phyloP scores from a whole-genome alignment of 2,329 filamentous ascomycete species.

The Periconia macrospinosa region DNA sequence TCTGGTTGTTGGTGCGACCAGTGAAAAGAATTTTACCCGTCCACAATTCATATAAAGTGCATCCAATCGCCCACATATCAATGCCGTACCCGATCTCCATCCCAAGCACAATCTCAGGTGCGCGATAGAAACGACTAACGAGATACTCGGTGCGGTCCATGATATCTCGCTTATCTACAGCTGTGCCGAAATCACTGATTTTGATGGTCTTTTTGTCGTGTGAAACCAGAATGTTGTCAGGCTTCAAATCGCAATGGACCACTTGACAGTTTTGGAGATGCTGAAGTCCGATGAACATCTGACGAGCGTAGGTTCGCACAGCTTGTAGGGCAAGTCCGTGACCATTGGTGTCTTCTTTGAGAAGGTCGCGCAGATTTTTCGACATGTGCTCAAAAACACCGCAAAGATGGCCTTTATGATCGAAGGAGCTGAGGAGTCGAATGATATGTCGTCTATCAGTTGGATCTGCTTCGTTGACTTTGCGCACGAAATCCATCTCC shows the following conservation, averaged over 20 bases:
- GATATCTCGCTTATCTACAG: slow-evolving; percentile 78
- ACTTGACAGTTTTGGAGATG: slow-evolving; percentile 91
- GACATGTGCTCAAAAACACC: slow-evolving; percentile 94
- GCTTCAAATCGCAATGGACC: slow-evolving; percentile 94
- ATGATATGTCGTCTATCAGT: slow-evolving; percentile 92
- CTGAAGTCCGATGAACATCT: slow-evolving; percentile 88
- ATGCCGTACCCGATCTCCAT: slow-evolving; percentile 93
- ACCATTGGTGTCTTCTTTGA: slow-evolving; percentile 81
- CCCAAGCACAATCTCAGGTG: slow-evolving; percentile 96
- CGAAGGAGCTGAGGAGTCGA: slow-evolving; percentile 82
- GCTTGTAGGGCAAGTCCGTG: slow-evolving; percentile 89
- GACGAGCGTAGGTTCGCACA: slow-evolving; percentile 85
- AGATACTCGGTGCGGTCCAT: slow-evolving; percentile 93
- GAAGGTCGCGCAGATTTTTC: slow-evolving; percentile 82
- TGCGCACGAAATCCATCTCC: slow-evolving; percentile 89
- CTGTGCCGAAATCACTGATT: slow-evolving; percentile 96
- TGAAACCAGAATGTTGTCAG: slow-evolving; percentile 86
- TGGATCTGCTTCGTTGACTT: slow-evolving; percentile 80
- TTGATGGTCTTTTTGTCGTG: slow-evolving; percentile 70
- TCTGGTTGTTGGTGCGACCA: slow-evolving; percentile 95
- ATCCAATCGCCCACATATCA: slow-evolving; percentile 97
- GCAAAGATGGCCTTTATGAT: slow-evolving; percentile 92
- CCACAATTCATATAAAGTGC: slow-evolving; percentile 94
- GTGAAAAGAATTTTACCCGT: slow-evolving; percentile 97
- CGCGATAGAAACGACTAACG: slow-evolving; percentile 95